Evolutionary conservation across 148 eudicot genomes (phyloP), one percentile per base, ranked within the genome.

Genomic region (Rhododendron williamsianum): DNA sequence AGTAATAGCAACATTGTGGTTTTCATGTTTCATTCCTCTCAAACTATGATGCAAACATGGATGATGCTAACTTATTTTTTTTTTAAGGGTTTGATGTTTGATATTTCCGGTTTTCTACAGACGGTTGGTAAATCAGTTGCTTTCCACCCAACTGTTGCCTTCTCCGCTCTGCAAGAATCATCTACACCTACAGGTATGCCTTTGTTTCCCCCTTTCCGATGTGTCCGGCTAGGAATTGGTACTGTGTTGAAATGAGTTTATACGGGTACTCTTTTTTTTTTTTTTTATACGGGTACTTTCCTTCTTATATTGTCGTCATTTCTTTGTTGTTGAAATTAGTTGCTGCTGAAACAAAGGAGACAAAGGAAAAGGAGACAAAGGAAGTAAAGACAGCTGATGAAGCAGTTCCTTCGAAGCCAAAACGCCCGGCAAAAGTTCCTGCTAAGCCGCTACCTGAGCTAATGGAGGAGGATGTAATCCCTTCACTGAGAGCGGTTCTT

Each of bases 391-490:
- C 90, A 58, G 89, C 87, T 33, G 78, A 87, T 79, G 91, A 87
- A 84, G 88, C 90, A 73, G 88, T 90, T 63, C 90, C 93, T 5
- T 88, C 90, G 30, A 95, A 95, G 89, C 94, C 95, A 84, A 91
- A 93, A 87, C 92, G 93, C 82, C 90, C 93, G 0, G 92, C 90
- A 23, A 93, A 93, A 92, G 94, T 90, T 60, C 90, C 90, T 36
- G 90, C 65, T 21, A 93, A 92, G 88, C 56, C 90, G 30, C 80
- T 93, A 56, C 92, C 92, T 35, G 84, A 93, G 91, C 88, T 94
- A 93, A 95, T 95, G 98, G 93, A 91, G 86, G 97, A 95, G 83
- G 98, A 95, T 78, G 89, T 94, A 35, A 95, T 95, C 81, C 97
- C 98, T 78, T 83, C 95, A 41, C 89, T 94, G 43, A 86, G 76